Conservation (phyloP, 1,139 yeast species). For the Pichia sp. region DNA sequence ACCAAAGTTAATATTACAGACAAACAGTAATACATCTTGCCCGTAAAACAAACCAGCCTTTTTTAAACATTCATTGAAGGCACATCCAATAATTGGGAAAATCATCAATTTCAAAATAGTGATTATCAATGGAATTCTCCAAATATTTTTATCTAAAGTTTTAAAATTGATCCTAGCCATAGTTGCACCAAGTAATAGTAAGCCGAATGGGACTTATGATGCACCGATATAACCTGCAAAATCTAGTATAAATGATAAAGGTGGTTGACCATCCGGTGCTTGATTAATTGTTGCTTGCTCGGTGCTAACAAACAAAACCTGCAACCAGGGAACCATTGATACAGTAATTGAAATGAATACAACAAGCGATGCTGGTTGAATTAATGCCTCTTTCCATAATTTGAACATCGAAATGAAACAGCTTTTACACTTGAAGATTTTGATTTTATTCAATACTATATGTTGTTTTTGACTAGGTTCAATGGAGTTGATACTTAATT, state of each 20-base stretch:
- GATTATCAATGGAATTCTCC: conserved; percentile 55
- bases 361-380: conserved; percentile 42
- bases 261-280: conserved; percentile 87
- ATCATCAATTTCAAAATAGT: conserved; percentile 47
- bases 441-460: not conserved
- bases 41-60: conserved; percentile 49
- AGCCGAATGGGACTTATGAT: conserved; percentile 88
- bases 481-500: not conserved
- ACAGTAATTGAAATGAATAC: conserved; percentile 33
- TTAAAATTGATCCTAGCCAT: conserved; percentile 67
- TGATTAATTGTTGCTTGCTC: conserved; percentile 42
- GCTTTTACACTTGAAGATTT: not conserved
- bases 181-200: conserved; percentile 81
- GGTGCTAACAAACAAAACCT: conserved; percentile 66
- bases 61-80: conserved; percentile 50
- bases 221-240: conserved; percentile 75
- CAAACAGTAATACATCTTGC: conserved; percentile 62
- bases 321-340: conserved; percentile 65
- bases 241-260: conserved; percentile 82
- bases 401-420: conserved; percentile 40
- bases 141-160: conserved; percentile 63
- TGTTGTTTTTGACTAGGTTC: not conserved
- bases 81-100: conserved; percentile 61
- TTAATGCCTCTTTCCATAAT: conserved; percentile 15
- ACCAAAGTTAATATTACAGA: conserved; percentile 73